Percentiles rank a stretch among this genome's conserved stretches.
These are phyloP conservation scores for Podospora appendiculata DNA, from an alignment of 495 filamentous ascomycete species.

Conservation along the genomic window DNA sequence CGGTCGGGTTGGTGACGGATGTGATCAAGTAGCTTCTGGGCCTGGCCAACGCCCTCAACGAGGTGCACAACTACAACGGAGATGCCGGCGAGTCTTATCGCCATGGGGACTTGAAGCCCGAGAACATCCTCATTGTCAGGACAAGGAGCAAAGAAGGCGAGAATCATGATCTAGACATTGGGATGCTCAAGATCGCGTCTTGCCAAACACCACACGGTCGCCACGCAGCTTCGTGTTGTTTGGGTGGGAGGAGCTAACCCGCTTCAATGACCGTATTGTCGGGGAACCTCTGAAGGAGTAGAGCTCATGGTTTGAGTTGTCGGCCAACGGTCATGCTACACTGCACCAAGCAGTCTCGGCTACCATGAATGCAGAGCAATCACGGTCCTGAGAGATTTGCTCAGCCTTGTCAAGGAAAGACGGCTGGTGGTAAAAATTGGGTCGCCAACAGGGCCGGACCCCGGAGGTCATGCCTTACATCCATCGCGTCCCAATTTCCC, in stretches of 20 bases:
- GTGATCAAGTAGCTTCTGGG: neutral
- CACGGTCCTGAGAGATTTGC: constrained; percentile 7
- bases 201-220: constrained; percentile 10
- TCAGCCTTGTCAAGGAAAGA: constrained; percentile 9
- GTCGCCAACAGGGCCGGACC: too few relatives aligned
- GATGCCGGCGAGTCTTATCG: constrained; percentile 1
- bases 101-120: constrained; percentile 24
- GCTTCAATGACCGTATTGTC: constrained; percentile 9
- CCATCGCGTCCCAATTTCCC: too few relatives aligned
- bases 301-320: too few relatives aligned
- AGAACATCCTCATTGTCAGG: constrained; percentile 15
- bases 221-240: constrained; percentile 14
- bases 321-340: too few relatives aligned
- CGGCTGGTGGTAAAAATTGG: constrained; percentile 9
- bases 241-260: too few relatives aligned
- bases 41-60: neutral
- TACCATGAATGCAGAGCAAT: neutral
- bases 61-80: neutral
- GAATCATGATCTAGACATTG: neutral
- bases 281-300: neutral
- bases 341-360: neutral
- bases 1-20: neutral
- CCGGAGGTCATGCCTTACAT: too few relatives aligned
- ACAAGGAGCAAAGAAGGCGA: neutral
- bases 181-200: constrained; percentile 12